Base-by-base conservation (phyloP, 345 rosid genomes). In the Eucalyptus polyanthemos region DNA sequence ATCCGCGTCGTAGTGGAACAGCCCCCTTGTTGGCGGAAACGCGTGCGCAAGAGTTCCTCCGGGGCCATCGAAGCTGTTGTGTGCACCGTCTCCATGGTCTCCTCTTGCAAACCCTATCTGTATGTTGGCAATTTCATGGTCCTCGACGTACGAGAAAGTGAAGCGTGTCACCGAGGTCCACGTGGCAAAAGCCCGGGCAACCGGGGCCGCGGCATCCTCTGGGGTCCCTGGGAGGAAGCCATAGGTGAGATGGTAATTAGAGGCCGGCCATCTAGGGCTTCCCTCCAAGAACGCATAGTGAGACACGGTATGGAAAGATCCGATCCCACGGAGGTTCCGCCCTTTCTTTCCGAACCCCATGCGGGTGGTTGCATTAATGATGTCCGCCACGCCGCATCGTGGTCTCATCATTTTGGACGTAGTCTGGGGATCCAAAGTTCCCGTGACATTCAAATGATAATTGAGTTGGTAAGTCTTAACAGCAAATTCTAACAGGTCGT, bases 341-440 rank as follows among this genome's bases (percentile, higher is more conserved):
- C 8, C 34, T 34, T 80, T 86, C 22, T 67, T 92, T 65, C 88
- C 89, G 2, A 88, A 45, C 5, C 51, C 49, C 92, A 93, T 91
- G 81, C 89, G 12, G 8, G 89, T 88, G 16, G 89, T 89, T 7
- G 93, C 92, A 37, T 90, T 90, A 81, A 92, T 50, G 62, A 93
- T 87, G 47, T 94, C 94, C 2, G 92, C 49, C 9, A 93, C 88
- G 0, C 92, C 93, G 40, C 94, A 93, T n/a, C 94, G 89, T 19
- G 94, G 91, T 87, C 19, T 72, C 51, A 29, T 47, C 95, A 92
- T 92, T 14, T 42, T 17, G 3, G 86, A 50, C 14, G 87, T 88
- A 0, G 93, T 94, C 3, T 62, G 37, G 5, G 80, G 11, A 34
- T 94, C 94, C 3, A 92, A 49, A 2, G 8, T 44, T 5, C 94